Base-by-base conservation (phyloP, 2,329 filamentous ascomycete genomes). In the Calonectria honghensis region DNA sequence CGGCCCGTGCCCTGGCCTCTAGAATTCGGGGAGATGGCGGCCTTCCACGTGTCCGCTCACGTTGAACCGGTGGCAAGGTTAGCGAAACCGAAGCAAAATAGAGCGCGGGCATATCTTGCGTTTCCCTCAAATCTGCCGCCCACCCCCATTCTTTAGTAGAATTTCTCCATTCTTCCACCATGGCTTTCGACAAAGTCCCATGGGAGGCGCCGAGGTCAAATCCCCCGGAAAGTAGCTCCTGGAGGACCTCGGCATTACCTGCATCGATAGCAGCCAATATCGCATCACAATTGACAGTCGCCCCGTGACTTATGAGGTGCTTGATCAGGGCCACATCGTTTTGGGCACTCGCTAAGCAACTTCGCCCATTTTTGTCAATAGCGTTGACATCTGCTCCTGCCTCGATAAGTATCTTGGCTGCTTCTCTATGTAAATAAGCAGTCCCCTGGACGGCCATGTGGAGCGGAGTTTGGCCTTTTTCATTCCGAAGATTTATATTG, bases 331-430 rank as follows among this genome's bases (percentile, higher is more conserved):
- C 74, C 4, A 52, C 2, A 18, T 77, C 64, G 11, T 72, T 31
- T 16, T 63, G 63, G 4, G 70, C 74, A 11, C 4, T 67, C 0
- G 61, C 41, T 20, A 80, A 71, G 24, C 77, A 79, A 50, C 76
- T 76, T 13, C 37, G 45, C 0, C 74, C 73, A 11, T 57, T 37
- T 0, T 54, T 27, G 24, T 79, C 72, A 3, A 75, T 35, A 1
- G 78, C 79, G 32, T 79, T 76, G 14, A 79, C 72, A 64, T 80
- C 77, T n/a, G 79, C 77, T 13, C 78, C 79, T 20, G 77, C 72
- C 24, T 78, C 69, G n/a, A 80, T 59, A 4, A 80, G 57, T 13
- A 75, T 66, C 29, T 27, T 73, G 24, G 74, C 78, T 9, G 79
- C 79, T 2, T 78, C 76, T 31, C 27, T 45, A 20, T 48, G 20